A percentile compares a stretch with the other conserved stretches of the same genome.
Evolutionary conservation across 768 basidiomycete species (phyloP).

Genomic region (Amanita molliuscula): DNA sequence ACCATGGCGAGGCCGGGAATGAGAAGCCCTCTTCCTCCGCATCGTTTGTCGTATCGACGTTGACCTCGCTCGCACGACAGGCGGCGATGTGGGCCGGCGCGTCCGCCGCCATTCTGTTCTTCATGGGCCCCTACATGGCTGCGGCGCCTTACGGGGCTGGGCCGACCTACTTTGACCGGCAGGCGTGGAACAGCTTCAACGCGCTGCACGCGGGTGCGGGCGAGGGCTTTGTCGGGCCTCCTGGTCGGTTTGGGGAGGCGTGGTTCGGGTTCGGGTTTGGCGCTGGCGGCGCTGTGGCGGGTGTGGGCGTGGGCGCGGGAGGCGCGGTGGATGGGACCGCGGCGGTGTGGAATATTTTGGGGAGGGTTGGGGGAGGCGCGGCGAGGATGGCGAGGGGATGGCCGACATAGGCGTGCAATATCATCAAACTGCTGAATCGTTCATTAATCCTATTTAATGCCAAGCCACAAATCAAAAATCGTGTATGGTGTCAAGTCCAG

Average conservation of each 20-base stretch:
- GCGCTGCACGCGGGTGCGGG: conserved; percentile 49
- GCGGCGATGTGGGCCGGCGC: conserved; percentile 51
- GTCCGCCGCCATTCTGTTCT: conserved; percentile 50
- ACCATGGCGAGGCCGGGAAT: conserved; percentile 10
- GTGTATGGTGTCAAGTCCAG: background rate
- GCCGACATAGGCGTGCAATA: conserved; percentile 40
- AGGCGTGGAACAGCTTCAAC: conserved; percentile 75
- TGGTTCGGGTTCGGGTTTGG: conserved; percentile 2
- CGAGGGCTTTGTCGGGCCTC: conserved; percentile 43
- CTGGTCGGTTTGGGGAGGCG: conserved; percentile 1
- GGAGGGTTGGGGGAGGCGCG: conserved; percentile 64
- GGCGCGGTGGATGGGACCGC: conserved; percentile 37
- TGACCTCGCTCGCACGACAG: conserved; percentile 29
- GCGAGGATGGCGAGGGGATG: conserved; percentile 69
- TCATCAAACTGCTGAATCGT: background rate
- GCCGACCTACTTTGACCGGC: conserved; percentile 64
- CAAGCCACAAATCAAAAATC: background rate
- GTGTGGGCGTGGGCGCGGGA: conserved; percentile 7
- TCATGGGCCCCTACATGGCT: conserved; percentile 49
- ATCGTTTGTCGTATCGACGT: conserved; percentile 2
- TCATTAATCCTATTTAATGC: conserved; percentile 1
- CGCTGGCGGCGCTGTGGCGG: conserved; percentile 10
- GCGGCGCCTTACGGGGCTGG: conserved; percentile 46
- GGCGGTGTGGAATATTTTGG: conserved; percentile 61
- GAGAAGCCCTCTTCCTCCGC: conserved; percentile 20